Evolutionary conservation across 768 basidiomycete genomes (phyloP), one percentile per base, ranked within the genome.

Genomic region (Tricholoma saponaceum): DNA sequence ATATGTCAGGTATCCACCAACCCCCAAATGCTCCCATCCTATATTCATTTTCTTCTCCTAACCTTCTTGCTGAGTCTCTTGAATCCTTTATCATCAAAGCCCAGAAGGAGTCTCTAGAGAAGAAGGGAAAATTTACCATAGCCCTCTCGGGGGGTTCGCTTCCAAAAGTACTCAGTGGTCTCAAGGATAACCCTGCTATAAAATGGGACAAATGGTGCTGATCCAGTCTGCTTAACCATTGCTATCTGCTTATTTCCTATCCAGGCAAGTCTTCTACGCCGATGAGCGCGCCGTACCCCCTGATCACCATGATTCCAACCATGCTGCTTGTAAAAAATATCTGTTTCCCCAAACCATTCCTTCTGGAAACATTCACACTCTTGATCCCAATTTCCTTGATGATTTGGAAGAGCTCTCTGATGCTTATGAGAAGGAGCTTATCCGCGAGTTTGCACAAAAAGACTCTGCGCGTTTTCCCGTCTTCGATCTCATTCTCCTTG

Each of bases 211-310:
- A 92, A 71, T 99, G 97, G 96, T 93, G 64, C 16, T 58, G 80
- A 76, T 39, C 0, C 3, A 33, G 41, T 33, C 33, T 53, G 23
- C n/a, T 50, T 35, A 5, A 52, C 18, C 10, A 33, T 30, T 33
- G 5, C 16, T 35, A 4, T 16, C 22, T 44, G 5, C 28, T 20
- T 56, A 44, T 61, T 43, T 39, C 37, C 41, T 6, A 41, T 55
- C 4, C 69, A 98, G 96, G 97, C 95, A 98, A 62, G 86, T 98
- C 66, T 99, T 90, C 76, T 99, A 97, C 68, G 93, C 87, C 28
- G 97, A 99, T 72, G 97, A 99, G 75, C 90, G 97, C 54, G 84
- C 86, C 60, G 97, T 99, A 22, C 93, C 94, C 7, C 85, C 97
- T 68, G 88, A 97, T 76, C 80, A 96, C 73, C 79, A 85, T 33